Base-by-base conservation (phyloP, 805 yeast species). In the Candida ortonii region DNA sequence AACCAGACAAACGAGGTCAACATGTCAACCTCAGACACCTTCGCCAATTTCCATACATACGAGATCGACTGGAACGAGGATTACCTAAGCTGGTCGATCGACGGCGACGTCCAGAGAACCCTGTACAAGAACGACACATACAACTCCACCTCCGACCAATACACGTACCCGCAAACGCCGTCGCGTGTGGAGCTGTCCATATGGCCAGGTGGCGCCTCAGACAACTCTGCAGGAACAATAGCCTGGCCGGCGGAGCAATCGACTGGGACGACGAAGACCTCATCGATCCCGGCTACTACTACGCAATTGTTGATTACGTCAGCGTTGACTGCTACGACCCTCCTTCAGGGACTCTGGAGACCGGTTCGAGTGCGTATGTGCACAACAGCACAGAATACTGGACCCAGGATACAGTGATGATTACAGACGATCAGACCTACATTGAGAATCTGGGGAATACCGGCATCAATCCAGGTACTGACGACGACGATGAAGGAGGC, bases 241-340 rank as follows among this genome's bases (percentile, higher is more conserved):
- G 82, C 70, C 38, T 88, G 89, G 89, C 95, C 22, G 96, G 96
- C 63, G 97, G 97, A 64, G 67, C 44, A 18, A 77, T 89, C 42
- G 68, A 85, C 65, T 89, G 97, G 97, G 62, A 81, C 57, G 72
- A 89, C 10, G 56, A 68, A 3, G 96, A 87, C 60, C 73, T 88
- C 39, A 51, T 67, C 41, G 66, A 82, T 38, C 74, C 80, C 33
- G 96, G 97, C n/a, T 89, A 88, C 66, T 81, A 75, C 65, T 86
- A 78, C 56, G 79, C 84, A 17, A 68, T 73, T 39, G 50, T 89
- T 29, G 67, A 78, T 50, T 69, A 72, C 28, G 67, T 86, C 22
- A 66, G 70, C 11, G 71, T 88, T 30, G 69, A 75, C 33, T 77
- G 94, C 53, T 83, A 84, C 61, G 86, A 73, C 51, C 74, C 87